Conservation (phyloP, 2,329 filamentous ascomycete species). For the Lasiodiplodia sp. region DNA sequence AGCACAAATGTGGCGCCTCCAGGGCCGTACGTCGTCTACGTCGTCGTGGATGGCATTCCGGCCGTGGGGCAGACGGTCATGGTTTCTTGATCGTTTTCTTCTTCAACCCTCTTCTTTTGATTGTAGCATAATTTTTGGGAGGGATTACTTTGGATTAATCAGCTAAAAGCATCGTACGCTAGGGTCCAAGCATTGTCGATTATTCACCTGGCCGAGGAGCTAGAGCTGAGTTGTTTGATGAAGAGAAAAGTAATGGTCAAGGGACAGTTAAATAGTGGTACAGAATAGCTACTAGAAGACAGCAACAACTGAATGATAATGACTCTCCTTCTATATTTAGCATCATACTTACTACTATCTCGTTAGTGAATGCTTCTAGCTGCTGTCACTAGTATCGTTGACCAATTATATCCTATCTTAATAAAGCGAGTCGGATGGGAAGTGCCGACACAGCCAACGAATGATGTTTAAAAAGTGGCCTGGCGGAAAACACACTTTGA, state of each 20-base stretch:
- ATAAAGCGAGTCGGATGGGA: not conserved
- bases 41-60: constrained; percentile 64
- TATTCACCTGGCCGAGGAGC: not conserved
- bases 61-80: constrained; percentile 60
- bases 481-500: too few relatives aligned
- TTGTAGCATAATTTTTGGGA: constrained; percentile 9
- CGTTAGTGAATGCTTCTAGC: not conserved
- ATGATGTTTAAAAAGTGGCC: too few relatives aligned
- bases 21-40: constrained; percentile 67
- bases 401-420: not conserved
- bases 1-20: constrained; percentile 64
- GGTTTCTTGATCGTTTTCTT: constrained; percentile 40
- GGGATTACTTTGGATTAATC: not conserved
- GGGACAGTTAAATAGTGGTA: not conserved
- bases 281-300: not conserved
- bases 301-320: not conserved
- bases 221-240: not conserved
- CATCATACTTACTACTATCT: not conserved
- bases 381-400: not conserved
- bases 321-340: not conserved
- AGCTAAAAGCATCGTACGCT: not conserved
- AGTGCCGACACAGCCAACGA: too few relatives aligned
- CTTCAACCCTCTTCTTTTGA: not conserved
- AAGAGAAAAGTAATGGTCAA: not conserved
- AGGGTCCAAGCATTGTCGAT: not conserved